Evolutionary conservation across 2,329 filamentous ascomycete species (phyloP).

Genomic region (Botryotinia convoluta): DNA sequence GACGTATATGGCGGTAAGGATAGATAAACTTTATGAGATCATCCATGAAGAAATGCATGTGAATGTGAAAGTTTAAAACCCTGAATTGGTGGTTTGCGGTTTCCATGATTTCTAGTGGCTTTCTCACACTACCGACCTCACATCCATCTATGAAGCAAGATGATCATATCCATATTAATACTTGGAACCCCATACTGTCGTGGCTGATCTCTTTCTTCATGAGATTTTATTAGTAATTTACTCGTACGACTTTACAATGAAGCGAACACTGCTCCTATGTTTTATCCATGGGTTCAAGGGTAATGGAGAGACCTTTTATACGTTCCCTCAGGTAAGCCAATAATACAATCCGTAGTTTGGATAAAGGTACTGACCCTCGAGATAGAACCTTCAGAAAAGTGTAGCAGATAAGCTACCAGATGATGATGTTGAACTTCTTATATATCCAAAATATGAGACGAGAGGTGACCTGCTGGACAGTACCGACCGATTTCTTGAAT

Average conservation of each 20-base stretch:
- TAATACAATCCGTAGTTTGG: not conserved
- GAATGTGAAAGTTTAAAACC: conserved; percentile 5
- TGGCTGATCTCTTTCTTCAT: not conserved
- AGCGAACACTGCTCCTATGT: conserved; percentile 64
- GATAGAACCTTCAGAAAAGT: conserved; percentile 55
- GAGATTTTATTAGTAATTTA: not conserved
- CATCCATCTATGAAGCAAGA: not conserved
- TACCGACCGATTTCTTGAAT: conserved; percentile 54
- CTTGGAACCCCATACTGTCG: not conserved
- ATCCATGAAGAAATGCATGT: not conserved
- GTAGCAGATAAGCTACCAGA: conserved; percentile 59
- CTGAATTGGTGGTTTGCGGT: not conserved
- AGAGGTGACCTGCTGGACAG: conserved; percentile 61
- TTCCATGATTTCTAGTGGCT: not conserved
- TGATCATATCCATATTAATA: conserved; percentile 11
- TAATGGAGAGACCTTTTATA: conserved; percentile 65
- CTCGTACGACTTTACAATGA: conserved; percentile 38
- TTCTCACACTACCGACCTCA: not conserved
- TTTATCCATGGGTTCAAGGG: conserved; percentile 76
- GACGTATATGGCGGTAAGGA: conserved; percentile 13
- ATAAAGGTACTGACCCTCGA: conserved; percentile 4
- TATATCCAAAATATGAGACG: conserved; percentile 73
- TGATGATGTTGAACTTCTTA: conserved; percentile 57
- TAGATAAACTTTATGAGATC: conserved; percentile 2
- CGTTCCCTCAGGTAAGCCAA: conserved; percentile 54